Evolutionary conservation across 148 eudicot genomes (phyloP), one percentile per base, ranked within the genome.

Genomic region (Vaccinium darrowii): DNA sequence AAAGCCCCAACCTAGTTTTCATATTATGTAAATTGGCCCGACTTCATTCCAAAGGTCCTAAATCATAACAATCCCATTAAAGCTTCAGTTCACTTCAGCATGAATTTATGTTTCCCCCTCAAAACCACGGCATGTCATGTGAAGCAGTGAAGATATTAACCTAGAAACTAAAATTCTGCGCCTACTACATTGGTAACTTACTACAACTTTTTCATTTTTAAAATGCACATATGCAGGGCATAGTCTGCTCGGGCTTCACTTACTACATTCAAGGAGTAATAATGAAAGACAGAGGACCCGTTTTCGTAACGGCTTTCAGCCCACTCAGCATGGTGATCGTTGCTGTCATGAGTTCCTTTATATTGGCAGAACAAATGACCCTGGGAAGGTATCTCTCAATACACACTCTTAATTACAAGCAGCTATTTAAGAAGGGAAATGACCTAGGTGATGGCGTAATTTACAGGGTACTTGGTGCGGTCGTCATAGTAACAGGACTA

Each of bases 301-400:
- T 97, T 36, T 97, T 93, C 60, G 99, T 95, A 16, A 97, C 99
- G 2, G 98, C 98, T 36, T 97, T 97, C 82, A 97, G 87, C 80
- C 99, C 99, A 19, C 85, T 97, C 19, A 86, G 95, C 88, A 97
- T 95, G 99, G 90, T 97, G 60, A 92, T 95, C 15, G 98, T 94
- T 30, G 98, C 99, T 30, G 56, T 91, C 78, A 60, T 95, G 85
- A 92, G 99, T 88, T 85, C 95, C 30, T 84, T 97, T 80, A 84
- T 97, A 76, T 84, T 97, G 86, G 91, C 94, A 0, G 98, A 97
- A 81, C 91, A 93, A 88, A 87, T 95, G 95, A 91, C 82, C 78
- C 80, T 97, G 10, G 99, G 98, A 91, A 94, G 99, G 99, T 96
- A 90, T 85, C 43, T 73, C 51, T 30, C 74, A 62, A 27, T 19